Base-by-base conservation (phyloP, 805 yeast species). In the Candida boleticola region DNA sequence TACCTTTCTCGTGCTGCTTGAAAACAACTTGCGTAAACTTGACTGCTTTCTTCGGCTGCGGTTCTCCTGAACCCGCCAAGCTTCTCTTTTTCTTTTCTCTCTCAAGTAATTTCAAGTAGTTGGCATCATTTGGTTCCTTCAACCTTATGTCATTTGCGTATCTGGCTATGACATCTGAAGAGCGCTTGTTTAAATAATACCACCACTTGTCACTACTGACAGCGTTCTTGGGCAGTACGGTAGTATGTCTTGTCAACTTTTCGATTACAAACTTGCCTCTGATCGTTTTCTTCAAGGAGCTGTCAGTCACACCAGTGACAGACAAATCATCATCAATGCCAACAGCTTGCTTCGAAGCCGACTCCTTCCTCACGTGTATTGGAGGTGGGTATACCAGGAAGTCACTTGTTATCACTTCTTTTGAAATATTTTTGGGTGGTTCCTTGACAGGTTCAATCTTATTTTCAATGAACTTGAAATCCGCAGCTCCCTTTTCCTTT, bases 81-180 rank as follows among this genome's bases (percentile, higher is more conserved):
- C n/a, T 31, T 6, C 18, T 31, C 11, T 16, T 31, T 22, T 33
- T 33, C 16, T 20, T 20, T 20, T 33, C n/a, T 16, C 36, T 33
- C 5, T 33, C 36, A 9, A 33, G 16, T 19, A 29, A 48, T 39
- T 46, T 48, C 34, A 41, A 22, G 37, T 51, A 55, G 14, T 30
- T 46, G 4, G 60, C 53, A 34, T 57, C 61, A 42, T 55, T 55
- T 4, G 61, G 61, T n/a, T 25, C 36, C 11, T 43, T 38, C 9
- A 11, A 14, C 1, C 11, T 23, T 1, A 42, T 6, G 30, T 53
- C 51, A 41, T 53, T 47, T 3, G 52, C 51, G 32, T 53, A 57
- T 29, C 57, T 43, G 4, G 55, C 60, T n/a, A 50, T 45, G n/a
- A 36, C 43, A 29, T 53, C 56, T 9, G 53, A 46, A 5, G 61